Evolutionary conservation across 768 basidiomycete species (phyloP), one percentile per base, ranked within the genome.

Genomic region (Tulasnella sp.): DNA sequence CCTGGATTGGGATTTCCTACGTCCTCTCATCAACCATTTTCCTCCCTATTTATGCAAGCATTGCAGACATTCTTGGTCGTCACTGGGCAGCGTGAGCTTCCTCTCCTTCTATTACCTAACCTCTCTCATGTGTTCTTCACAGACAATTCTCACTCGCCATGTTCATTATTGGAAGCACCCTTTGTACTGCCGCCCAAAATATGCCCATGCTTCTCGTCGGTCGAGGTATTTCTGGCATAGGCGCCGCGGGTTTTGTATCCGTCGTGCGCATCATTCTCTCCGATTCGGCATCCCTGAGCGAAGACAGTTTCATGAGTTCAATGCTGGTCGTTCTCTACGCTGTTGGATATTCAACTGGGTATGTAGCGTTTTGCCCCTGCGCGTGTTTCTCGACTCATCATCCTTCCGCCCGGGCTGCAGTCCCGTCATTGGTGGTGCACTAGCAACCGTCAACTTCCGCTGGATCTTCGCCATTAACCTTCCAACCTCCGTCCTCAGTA

Each of bases 391-490:
- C 3, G 14, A 23, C 3, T 59, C 21, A 15, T 51, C 34, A 27
- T 36, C 1, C 31, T 42, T 9, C 25, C 19, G 23, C 6, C 50
- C 66, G 65, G 31, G n/a, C n/a, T 49, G 71, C 5, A 77, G 77
- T 2, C 77, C 77, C 0, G 64, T 72, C 40, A 70, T 77, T 49
- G 74, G 74, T 4, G 76, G 76, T 6, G 70, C 60, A 23, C 64
- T 78, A 12, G 64, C 72, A 2, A 60, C 64, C 1, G 63, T 70
- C 6, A 73, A 65, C 49, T 78, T 75, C 64, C 71, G 77, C 19
- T 79, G 76, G 77, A 71, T 78, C 14, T 79, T 78, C 58, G 77
- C 71, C 2, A 77, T 79, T 67, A 79, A 79, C 58, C 63, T 78
- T 11, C 77, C 77, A 1, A 68, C 66, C 49, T 65, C 62, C 6